phyloP scores from a whole-genome alignment of 2,329 filamentous ascomycete species.

The Elsinoe fawcettii region DNA sequence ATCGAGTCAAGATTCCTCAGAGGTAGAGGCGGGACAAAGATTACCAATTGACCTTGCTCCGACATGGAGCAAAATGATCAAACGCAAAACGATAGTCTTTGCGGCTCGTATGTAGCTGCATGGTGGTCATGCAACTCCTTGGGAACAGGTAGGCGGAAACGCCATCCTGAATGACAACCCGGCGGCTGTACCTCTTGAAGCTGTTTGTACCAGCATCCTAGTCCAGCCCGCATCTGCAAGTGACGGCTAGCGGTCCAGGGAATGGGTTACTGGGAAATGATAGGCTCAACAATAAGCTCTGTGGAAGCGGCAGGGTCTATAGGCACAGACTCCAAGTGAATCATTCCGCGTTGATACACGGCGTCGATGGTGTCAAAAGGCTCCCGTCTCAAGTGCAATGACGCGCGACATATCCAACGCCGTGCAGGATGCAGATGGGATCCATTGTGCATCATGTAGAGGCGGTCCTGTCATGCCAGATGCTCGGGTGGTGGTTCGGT shows the following conservation, averaged over 20 bases:
- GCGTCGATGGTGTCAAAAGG: neutral
- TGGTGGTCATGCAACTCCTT: neutral
- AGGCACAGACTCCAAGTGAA: neutral
- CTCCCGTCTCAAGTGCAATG: neutral
- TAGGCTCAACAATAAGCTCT: neutral
- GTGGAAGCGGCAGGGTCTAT: neutral
- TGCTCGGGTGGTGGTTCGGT: neutral
- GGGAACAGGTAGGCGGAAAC: neutral
- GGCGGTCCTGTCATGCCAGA: neutral
- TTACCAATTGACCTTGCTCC: neutral
- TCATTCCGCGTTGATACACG: neutral
- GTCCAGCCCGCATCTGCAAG: neutral
- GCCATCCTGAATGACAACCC: neutral
- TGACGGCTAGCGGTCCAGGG: neutral
- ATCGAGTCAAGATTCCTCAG: neutral
- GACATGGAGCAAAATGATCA: neutral
- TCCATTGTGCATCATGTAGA: neutral
- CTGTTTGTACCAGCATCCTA: neutral
- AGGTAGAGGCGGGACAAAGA: neutral
- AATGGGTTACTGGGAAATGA: conserved; percentile 10
- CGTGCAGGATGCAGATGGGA: neutral
- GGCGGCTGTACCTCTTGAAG: conserved; percentile 3
- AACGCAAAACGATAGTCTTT: conserved; percentile 5
- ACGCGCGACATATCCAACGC: neutral
- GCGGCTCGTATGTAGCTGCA: conserved; percentile 1